These are phyloP conservation scores for Giardia muris DNA, from an alignment of 208 protist genomes.

Conservation along the genomic window DNA sequence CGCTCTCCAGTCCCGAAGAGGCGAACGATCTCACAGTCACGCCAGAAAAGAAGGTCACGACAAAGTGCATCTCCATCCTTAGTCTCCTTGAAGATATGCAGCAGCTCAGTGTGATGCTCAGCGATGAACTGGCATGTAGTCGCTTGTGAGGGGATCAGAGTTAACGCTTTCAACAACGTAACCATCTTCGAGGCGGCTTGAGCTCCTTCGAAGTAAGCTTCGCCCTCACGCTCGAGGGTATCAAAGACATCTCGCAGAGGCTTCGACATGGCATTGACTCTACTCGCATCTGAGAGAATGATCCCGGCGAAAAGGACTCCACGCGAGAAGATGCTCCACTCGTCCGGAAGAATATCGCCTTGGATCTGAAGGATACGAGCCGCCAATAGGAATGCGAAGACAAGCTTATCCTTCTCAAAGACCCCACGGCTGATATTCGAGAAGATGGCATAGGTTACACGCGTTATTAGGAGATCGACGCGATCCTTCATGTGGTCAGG, in stretches of 20 bases:
- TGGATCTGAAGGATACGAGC: constrained; percentile 35
- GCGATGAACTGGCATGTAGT: background rate
- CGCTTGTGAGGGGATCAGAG: background rate
- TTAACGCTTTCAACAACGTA: background rate
- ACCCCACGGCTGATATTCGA: constrained; percentile 79
- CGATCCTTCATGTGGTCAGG: constrained; percentile 54
- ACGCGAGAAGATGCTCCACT: constrained; percentile 32
- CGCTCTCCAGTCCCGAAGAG: background rate
- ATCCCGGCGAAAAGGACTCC: constrained; percentile 17
- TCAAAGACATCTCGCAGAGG: background rate
- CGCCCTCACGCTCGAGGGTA: background rate
- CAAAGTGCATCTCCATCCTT: background rate
- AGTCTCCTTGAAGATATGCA: background rate
- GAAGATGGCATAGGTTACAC: constrained; percentile 69
- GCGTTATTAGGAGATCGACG: constrained; percentile 58
- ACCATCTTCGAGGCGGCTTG: background rate
- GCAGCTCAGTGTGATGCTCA: background rate
- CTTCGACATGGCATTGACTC: no score
- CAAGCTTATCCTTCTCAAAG: constrained; percentile 85
- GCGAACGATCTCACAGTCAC: background rate
- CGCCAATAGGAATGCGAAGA: constrained; percentile 66
- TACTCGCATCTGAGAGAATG: background rate
- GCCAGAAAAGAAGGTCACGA: background rate
- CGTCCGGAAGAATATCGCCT: background rate
- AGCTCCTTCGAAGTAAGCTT: background rate